Base-by-base conservation (phyloP, 2,329 filamentous ascomycete species). In the Pyrenophora seminiperda region DNA sequence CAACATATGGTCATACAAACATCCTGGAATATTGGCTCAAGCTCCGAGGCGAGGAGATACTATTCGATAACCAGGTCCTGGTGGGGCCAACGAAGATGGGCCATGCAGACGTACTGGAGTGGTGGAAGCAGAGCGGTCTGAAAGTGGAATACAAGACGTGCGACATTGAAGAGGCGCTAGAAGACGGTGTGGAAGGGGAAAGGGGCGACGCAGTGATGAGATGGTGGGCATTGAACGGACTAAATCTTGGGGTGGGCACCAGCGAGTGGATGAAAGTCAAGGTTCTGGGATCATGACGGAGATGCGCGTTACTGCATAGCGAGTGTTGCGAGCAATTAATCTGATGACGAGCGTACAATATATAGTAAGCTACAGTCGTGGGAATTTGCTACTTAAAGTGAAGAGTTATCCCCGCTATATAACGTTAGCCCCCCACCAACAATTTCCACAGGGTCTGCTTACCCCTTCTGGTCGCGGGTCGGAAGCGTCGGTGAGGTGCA, bases 141-240 rank as follows among this genome's bases (percentile, higher is more conserved):
- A 82, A 83, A 43, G 91, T 97, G 19, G 91, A 96, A 72, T 97
- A 96, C 74, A 92, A 93, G 72, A 96, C 91, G 1, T 96, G 91
- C 72, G 91, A 96, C 72, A 94, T 97, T 54, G 92, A 97, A 71
- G 93, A 97, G 74, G 92, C 92, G 0, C 80, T 97, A 31, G 92
- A 97, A 70, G 92, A 96, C 69, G 90, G 90, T 17, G 83, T 93
- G 3, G 83, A 84, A 30, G 83, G 79, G 1, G 74, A 78, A 4
- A 86, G 88, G 46, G 88, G 91, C 55, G 84, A 86, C 58, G 81
- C 82, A 30, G 90, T 96, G 14, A 79, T 90, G 48, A 80, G 82
- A 56, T 97, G 93, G 93, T 97, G 93, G 93, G 88, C 89, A 18
- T 77, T 81, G 58, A 93, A 94, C 61, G 91, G 90, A 0, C 75